Evolutionary conservation across 2,329 filamentous ascomycete species (phyloP).

Genomic region (Claviceps sp.): DNA sequence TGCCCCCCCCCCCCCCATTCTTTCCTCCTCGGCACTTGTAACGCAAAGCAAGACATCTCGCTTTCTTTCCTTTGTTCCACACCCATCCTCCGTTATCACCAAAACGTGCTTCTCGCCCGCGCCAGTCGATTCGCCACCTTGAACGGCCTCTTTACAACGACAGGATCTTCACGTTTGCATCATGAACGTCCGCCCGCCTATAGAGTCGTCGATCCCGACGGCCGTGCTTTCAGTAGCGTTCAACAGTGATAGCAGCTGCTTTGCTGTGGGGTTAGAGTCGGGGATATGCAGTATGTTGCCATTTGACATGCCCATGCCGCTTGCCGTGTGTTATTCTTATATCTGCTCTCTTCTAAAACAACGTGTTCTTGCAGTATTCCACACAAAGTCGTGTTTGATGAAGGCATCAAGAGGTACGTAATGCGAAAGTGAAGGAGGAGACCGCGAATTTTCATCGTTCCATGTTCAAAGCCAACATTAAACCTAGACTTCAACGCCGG

Average conservation of each 20-base stretch:
- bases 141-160: neutral
- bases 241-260: conserved; percentile 74
- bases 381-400: conserved; percentile 57
- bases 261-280: conserved; percentile 73
- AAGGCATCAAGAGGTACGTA: conserved; percentile 37
- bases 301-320: neutral
- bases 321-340: neutral
- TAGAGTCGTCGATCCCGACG: conserved; percentile 63
- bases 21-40: neutral
- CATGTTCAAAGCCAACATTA: neutral
- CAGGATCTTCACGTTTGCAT: conserved; percentile 11
- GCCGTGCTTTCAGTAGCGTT: conserved; percentile 73
- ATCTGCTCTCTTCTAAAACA: neutral
- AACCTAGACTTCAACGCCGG: conserved; percentile 62
- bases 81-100: too few species aligned
- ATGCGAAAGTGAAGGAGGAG: neutral
- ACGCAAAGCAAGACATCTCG: neutral
- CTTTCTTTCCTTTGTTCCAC: neutral
- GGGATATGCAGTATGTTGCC: conserved; percentile 63
- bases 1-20: neutral
- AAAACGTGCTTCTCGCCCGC: too few species aligned
- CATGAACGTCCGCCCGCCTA: conserved; percentile 84
- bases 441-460: neutral
- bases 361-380: conserved; percentile 43
- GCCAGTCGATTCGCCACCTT: too few species aligned